Evolutionary conservation across 2,329 filamentous ascomycete species (phyloP).

Genomic region (Sphaerostilbella broomeana): DNA sequence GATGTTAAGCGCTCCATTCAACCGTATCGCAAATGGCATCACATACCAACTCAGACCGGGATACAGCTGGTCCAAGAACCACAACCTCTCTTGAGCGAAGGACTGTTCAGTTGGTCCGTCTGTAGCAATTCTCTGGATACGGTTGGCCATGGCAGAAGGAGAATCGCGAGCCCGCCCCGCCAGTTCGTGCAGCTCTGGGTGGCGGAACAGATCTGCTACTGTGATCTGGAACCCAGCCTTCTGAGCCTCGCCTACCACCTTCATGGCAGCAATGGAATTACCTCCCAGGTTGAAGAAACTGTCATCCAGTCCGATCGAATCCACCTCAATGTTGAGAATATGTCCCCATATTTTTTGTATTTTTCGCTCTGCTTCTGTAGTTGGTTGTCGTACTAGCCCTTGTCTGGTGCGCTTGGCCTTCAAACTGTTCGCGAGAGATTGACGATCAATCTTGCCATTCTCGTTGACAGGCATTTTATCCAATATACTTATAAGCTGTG

Average conservation of each 20-base stretch:
- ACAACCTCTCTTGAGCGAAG: conserved; percentile 10
- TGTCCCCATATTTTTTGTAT: conserved; percentile 22
- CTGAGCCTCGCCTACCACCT: neutral
- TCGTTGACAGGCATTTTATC: conserved; percentile 22
- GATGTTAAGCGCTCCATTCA: conserved; percentile 1
- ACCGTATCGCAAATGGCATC: conserved; percentile 7
- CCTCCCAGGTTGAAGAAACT: conserved; percentile 13
- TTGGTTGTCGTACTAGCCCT: no score
- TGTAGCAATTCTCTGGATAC: neutral
- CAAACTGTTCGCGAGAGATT: conserved; percentile 14
- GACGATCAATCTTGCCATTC: conserved; percentile 22
- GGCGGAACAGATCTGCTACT: neutral
- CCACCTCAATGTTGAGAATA: conserved; percentile 24
- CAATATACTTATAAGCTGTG: conserved; percentile 16
- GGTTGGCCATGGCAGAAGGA: neutral
- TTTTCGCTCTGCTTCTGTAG: neutral
- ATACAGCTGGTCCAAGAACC: conserved; percentile 14
- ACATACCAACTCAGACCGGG: conserved; percentile 8
- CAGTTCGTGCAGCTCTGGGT: neutral
- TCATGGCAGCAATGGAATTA: conserved; percentile 8
- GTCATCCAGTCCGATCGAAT: conserved; percentile 23
- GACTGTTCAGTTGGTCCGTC: conserved; percentile 8
- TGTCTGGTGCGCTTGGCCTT: no score
- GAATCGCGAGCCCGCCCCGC: neutral
- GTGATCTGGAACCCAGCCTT: neutral